Percentiles rank a stretch among this genome's conserved stretches.
phyloP scores from a whole-genome alignment of 768 basidiomycete genomes.

The Lentinula guzmanii region DNA sequence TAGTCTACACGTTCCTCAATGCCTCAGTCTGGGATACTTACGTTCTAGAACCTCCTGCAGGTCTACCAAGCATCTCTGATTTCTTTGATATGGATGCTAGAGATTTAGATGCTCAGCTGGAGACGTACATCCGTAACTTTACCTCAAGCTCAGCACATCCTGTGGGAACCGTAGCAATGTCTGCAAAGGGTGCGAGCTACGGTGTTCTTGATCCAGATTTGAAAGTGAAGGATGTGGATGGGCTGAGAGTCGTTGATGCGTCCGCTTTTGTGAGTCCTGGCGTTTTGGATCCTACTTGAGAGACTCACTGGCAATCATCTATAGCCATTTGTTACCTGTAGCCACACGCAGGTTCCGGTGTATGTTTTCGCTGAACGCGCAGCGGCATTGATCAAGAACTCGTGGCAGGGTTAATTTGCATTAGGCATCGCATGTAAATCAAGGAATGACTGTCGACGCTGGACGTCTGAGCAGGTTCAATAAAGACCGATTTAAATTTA shows the following conservation, averaged over 20 bases:
- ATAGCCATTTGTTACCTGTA: conserved; percentile 1
- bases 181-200: conserved; percentile 14
- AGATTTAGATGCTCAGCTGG: conserved; percentile 20
- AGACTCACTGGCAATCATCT: background rate
- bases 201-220: conserved; percentile 31
- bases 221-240: conserved; percentile 24
- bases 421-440: background rate
- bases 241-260: conserved; percentile 32
- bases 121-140: conserved; percentile 16
- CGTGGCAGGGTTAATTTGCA: background rate
- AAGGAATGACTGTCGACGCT: too few species aligned
- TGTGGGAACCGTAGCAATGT: conserved; percentile 24
- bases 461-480: too few species aligned
- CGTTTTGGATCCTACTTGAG: background rate
- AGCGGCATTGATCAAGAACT: background rate
- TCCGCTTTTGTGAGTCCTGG: conserved; percentile 24
- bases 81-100: conserved; percentile 5
- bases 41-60: conserved; percentile 14
- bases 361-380: conserved; percentile 7
- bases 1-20: conserved; percentile 18
- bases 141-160: conserved; percentile 20
- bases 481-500: too few species aligned
- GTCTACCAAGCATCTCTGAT: conserved; percentile 11
- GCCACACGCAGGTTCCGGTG: conserved; percentile 7
- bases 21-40: conserved; percentile 23